Conservation (phyloP, 257 asterid species). For the Misopates orontium region DNA sequence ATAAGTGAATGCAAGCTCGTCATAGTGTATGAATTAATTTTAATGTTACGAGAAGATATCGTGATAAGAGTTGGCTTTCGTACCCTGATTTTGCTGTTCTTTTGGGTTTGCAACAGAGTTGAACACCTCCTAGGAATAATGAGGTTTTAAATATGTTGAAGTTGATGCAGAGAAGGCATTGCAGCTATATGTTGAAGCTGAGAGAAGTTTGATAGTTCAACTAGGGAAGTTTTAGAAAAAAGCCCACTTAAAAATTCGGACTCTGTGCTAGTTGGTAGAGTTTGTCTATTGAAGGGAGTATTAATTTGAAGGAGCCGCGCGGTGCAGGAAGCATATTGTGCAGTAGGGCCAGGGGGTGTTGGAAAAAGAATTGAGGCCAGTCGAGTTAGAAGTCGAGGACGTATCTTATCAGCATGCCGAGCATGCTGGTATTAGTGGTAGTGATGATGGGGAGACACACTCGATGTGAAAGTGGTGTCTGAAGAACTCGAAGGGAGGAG, state of each 20-base stretch:
- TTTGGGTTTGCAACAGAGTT: slow-evolving; percentile 74
- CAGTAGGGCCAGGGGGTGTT: slow-evolving; percentile 53
- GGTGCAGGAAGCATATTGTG: slow-evolving; percentile 45
- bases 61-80: too few relatives aligned
- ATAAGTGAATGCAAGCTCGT: too few relatives aligned
- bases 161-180: slow-evolving; percentile 82
- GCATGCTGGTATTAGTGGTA: slow-evolving; percentile 68
- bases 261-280: slow-evolving; percentile 26
- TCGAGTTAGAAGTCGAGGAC: slow-evolving; percentile 63
- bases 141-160: slow-evolving; percentile 90
- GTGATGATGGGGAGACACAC: slow-evolving; percentile 86
- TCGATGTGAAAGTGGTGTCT: slow-evolving; percentile 71
- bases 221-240: slow-evolving; percentile 8
- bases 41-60: too few relatives aligned
- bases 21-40: too few relatives aligned
- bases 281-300: slow-evolving; percentile 32
- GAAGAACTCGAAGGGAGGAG: slow-evolving; percentile 82
- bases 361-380: slow-evolving; percentile 54
- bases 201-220: slow-evolving; percentile 36
- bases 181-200: slow-evolving; percentile 57
- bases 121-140: slow-evolving; percentile 76
- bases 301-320: slow-evolving; percentile 13
- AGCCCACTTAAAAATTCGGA: slow-evolving; percentile 27
- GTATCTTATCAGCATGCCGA: slow-evolving; percentile 88
- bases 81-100: slow-evolving; percentile 78